These are phyloP conservation scores for Thelephora ganbajun DNA, from an alignment of 768 basidiomycete species.

Conservation along the genomic window DNA sequence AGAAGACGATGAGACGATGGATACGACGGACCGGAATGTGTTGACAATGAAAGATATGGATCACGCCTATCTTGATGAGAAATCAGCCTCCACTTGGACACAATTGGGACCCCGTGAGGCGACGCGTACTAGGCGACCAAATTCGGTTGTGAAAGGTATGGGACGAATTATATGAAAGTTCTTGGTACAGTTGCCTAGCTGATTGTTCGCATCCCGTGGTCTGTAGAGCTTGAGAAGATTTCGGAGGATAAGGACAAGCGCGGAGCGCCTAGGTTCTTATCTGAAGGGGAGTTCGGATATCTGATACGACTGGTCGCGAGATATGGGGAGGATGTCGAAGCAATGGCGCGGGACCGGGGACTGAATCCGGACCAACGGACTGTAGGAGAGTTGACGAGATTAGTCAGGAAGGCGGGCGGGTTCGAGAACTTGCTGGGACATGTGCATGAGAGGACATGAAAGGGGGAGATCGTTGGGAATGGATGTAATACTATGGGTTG, in stretches of 20 bases:
- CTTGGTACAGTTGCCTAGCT: background rate
- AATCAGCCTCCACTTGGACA: constrained; percentile 12
- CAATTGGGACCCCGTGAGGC: constrained; percentile 11
- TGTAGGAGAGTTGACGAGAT: constrained; percentile 57
- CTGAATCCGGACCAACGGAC: constrained; percentile 80
- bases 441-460: background rate
- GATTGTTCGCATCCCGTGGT: constrained; percentile 3
- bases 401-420: constrained; percentile 41
- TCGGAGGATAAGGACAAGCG: constrained; percentile 19
- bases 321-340: constrained; percentile 57
- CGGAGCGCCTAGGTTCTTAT: constrained; percentile 33
- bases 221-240: constrained; percentile 50
- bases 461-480: too few species aligned
- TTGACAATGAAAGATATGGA: constrained; percentile 29
- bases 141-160: constrained; percentile 28
- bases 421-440: constrained; percentile 16
- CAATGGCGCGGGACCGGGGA: constrained; percentile 70
- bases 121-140: constrained; percentile 8
- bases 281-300: constrained; percentile 54
- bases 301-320: constrained; percentile 50
- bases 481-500: too few species aligned
- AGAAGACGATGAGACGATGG: constrained; percentile 29
- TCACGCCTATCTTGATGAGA: constrained; percentile 11
- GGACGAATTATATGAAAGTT: constrained; percentile 4
- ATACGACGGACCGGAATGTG: constrained; percentile 13